phyloP scores from a whole-genome alignment of 73 alveolate genomes.

The Paramecium pentaurelia region DNA sequence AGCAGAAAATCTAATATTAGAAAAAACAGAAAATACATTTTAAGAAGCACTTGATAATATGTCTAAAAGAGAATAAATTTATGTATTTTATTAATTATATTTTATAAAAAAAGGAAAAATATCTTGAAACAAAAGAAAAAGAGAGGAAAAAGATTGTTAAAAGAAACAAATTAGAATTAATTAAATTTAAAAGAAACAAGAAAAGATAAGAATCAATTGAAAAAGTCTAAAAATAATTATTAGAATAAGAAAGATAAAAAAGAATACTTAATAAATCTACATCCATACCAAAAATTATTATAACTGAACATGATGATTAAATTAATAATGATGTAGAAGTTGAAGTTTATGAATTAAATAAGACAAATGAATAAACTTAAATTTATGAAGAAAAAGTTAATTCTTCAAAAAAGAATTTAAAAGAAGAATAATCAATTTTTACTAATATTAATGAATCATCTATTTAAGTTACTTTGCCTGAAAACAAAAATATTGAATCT shows the following conservation, averaged over 20 bases:
- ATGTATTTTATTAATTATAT: background rate
- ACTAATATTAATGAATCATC: conserved; percentile 7
- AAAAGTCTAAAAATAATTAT: background rate
- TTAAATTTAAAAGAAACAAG: background rate
- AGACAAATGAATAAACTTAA: background rate
- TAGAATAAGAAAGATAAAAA: background rate
- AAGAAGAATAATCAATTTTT: background rate
- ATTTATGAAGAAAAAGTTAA: background rate
- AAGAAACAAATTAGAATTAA: background rate
- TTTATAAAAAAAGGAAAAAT: background rate
- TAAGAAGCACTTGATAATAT: background rate
- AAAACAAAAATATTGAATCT: background rate
- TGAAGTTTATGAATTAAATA: background rate
- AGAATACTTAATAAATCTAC: background rate
- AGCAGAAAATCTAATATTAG: background rate
- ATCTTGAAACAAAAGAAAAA: background rate
- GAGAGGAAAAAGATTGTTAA: background rate
- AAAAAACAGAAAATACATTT: background rate
- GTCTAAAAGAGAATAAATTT: background rate
- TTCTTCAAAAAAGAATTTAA: background rate
- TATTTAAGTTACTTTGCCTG: background rate
- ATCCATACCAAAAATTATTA: background rate
- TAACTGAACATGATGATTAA: background rate
- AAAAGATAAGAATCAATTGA: background rate
- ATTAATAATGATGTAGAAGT: background rate